Conservation (phyloP, 768 basidiomycete species). For the Pholiota conissans region DNA sequence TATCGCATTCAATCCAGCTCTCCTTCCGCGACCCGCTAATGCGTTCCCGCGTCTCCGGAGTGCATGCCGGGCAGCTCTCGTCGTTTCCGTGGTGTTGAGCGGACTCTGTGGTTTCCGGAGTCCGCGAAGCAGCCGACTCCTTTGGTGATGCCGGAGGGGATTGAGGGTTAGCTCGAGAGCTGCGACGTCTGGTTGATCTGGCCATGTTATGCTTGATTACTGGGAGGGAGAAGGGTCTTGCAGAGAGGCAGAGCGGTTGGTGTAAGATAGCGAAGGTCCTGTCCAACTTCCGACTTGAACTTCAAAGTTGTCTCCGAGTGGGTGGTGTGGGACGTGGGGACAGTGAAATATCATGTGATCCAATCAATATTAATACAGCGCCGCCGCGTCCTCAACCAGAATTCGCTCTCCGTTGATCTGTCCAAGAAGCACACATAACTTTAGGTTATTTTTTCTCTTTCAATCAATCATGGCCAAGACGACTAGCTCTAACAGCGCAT, state of each 20-base stretch:
- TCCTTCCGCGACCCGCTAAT: conserved; percentile 53
- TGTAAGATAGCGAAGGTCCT: background rate
- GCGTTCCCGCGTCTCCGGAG: conserved; percentile 21
- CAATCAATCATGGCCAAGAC: background rate
- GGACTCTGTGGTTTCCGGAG: conserved; percentile 2
- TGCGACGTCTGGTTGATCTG: conserved; percentile 10
- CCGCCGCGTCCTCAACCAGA: no score
- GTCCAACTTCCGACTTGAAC: no score
- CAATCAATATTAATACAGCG: background rate
- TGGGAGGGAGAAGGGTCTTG: conserved; percentile 4
- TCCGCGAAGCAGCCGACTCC: conserved; percentile 1
- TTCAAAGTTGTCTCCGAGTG: no score
- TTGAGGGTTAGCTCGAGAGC: background rate
- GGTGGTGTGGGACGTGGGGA: background rate
- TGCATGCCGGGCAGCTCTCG: conserved; percentile 26
- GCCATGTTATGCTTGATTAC: conserved; percentile 12
- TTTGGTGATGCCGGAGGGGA: conserved; percentile 8
- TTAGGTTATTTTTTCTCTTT: background rate
- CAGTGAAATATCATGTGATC: background rate
- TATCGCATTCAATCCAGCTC: conserved; percentile 82
- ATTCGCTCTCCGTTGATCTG: no score
- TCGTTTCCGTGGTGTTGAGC: conserved; percentile 15
- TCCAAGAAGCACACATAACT: no score
- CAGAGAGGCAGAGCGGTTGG: background rate
- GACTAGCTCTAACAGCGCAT: background rate